phyloP scores from a whole-genome alignment of 208 protist species.

The Leishmania turanica region DNA sequence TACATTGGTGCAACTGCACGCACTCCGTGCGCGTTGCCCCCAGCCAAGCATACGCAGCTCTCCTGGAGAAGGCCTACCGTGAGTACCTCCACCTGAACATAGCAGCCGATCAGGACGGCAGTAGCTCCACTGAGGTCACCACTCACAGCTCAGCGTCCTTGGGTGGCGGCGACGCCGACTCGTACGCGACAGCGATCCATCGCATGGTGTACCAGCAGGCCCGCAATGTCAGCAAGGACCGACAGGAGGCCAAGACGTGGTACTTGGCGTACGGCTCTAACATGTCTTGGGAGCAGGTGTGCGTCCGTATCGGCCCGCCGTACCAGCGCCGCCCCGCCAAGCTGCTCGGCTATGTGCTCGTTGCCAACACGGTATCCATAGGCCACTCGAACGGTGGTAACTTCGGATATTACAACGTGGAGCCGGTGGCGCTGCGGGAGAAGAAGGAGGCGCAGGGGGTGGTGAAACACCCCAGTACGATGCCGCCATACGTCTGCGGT shows the following conservation, averaged over 20 bases:
- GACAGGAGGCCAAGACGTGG: slow-evolving; percentile 36
- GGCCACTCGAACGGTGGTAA: slow-evolving; percentile 12
- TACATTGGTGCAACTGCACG: slow-evolving; percentile 62
- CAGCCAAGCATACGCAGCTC: slow-evolving; percentile 21
- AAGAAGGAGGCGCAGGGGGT: slow-evolving; percentile 30
- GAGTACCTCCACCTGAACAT: slow-evolving; percentile 5
- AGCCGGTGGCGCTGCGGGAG: slow-evolving; percentile 29
- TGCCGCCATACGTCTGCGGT: slow-evolving; percentile 51
- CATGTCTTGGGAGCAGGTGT: slow-evolving; percentile 67
- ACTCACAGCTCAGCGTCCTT: not conserved
- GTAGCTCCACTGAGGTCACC: not conserved
- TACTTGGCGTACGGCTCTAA: slow-evolving; percentile 61
- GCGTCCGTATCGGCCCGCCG: slow-evolving; percentile 51
- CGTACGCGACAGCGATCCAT: slow-evolving; percentile 19
- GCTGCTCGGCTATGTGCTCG: slow-evolving; percentile 40
- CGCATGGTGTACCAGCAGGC: slow-evolving; percentile 12
- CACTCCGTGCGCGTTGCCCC: slow-evolving; percentile 30
- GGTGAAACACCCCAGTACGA: slow-evolving; percentile 26
- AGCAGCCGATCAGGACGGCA: not conserved
- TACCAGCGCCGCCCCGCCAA: slow-evolving; percentile 51
- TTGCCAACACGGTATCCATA: slow-evolving; percentile 39
- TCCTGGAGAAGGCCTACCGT: slow-evolving; percentile 22
- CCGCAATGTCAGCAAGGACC: slow-evolving; percentile 25
- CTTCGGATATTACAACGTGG: slow-evolving; percentile 64
- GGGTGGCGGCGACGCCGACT: slow-evolving; percentile 1